Percentiles rank a stretch among this genome's conserved stretches.
phyloP scores from a whole-genome alignment of 495 filamentous ascomycete genomes.

The Bacidia gigantensis region DNA sequence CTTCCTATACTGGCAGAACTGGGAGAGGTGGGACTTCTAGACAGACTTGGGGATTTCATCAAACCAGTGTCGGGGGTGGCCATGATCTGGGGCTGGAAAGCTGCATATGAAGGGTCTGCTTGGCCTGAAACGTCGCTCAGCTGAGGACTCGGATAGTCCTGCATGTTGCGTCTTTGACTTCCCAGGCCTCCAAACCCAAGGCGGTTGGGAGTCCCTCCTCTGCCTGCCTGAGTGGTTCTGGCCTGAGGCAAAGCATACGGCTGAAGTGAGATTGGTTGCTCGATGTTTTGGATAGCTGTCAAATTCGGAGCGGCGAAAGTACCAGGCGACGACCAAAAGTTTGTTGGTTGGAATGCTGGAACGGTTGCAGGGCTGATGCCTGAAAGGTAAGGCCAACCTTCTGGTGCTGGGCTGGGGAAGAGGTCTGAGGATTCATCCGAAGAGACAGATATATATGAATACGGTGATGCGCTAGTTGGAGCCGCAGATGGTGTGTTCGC shows the following conservation, averaged over 20 bases:
- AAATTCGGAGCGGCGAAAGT: neutral
- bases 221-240: constrained; percentile 3
- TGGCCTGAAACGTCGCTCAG: constrained; percentile 15
- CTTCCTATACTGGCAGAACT: constrained; percentile 32
- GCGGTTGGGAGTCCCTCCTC: neutral
- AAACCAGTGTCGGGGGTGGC: constrained; percentile 25
- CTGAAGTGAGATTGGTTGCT: neutral
- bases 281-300: constrained; percentile 4
- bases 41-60: constrained; percentile 25
- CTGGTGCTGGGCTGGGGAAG: constrained; percentile 9
- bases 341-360: constrained; percentile 4
- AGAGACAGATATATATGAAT: constrained; percentile 12
- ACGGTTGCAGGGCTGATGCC: constrained; percentile 8
- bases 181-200: constrained; percentile 5
- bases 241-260: constrained; percentile 12
- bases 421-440: constrained; percentile 8
- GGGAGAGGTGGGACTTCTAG: constrained; percentile 30
- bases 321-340: constrained; percentile 7
- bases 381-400: constrained; percentile 13
- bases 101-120: constrained; percentile 11
- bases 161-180: constrained; percentile 8
- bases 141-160: constrained; percentile 17
- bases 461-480: constrained; percentile 2
- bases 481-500: neutral
- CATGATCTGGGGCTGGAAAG: constrained; percentile 9